Base-by-base conservation (phyloP, 495 filamentous ascomycete genomes). In the Xylaria telfairii region DNA sequence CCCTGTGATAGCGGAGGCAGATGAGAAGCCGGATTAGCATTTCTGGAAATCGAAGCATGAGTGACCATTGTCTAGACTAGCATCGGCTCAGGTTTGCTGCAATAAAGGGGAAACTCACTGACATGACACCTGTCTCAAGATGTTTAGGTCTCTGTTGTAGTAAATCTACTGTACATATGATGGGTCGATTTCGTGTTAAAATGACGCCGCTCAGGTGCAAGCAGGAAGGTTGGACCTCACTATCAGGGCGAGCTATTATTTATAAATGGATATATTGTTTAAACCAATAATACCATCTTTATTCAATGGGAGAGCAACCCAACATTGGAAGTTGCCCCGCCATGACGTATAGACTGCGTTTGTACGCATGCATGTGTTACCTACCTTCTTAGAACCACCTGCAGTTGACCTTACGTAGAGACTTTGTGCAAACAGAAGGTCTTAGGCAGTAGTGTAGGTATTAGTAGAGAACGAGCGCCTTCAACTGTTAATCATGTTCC, bases 291-390 rank as follows among this genome's bases (percentile, higher is more conserved):
- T n/a, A n/a, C n/a, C n/a, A n/a, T n/a, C n/a, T n/a, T n/a, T n/a
- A n/a, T n/a, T n/a, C n/a, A n/a, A n/a, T n/a, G n/a, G n/a, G n/a
- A n/a, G n/a, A n/a, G n/a, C n/a, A n/a, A n/a, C 15, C 54, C 13
- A 32, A 24, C 24, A 19, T 19, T 24, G 37, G 34, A 62, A 62
- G 21, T 24, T 62, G 24, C 59, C 57, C 59, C 59, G 28, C 61
- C 21, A 66, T 66, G 64, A 66, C 64, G 64, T 66, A 53, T 37
- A 42, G 47, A 66, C 64, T 66, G 47, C 64, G 62, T 51, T 37
- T 37, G 26, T n/a, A 19, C 13, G 39, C 60, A 37, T 32, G 26
- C 61, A 47, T 51, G 63, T 54, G 42, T 65, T 51, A 28, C 56
- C 56, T 53, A 19, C 61, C 61, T 64, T 9, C 56, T 37, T 59